Percentiles rank a stretch among this genome's conserved stretches.
These are phyloP conservation scores for Zymoseptoria passerinii DNA, from an alignment of 2,329 filamentous ascomycete species.

Conservation along the genomic window DNA sequence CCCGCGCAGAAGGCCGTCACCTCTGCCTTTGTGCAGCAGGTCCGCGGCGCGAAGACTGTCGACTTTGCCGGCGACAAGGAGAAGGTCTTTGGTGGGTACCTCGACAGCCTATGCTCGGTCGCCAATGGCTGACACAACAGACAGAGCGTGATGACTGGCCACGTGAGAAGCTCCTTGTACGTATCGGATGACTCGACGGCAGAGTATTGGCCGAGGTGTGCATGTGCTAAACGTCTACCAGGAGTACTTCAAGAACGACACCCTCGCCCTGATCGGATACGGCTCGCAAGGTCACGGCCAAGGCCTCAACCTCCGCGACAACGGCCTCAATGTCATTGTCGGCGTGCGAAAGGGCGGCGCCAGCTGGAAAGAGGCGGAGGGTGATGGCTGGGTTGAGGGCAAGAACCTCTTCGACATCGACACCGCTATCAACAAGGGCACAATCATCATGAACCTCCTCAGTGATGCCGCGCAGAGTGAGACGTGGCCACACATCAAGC, in stretches of 20 bases:
- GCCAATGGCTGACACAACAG: constrained; percentile 25
- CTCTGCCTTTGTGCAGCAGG: constrained; percentile 44
- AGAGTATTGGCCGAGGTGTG: not conserved
- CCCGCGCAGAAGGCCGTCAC: constrained; percentile 41
- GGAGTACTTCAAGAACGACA: constrained; percentile 99
- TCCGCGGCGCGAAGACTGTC: constrained; percentile 92
- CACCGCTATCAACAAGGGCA: constrained; percentile 86
- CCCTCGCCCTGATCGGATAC: constrained; percentile 97
- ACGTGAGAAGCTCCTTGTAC: constrained; percentile 90
- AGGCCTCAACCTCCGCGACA: constrained; percentile 98
- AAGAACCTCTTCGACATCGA: constrained; percentile 99
- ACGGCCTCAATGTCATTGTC: constrained; percentile 97
- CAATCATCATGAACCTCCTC: constrained; percentile 98
- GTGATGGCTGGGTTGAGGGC: constrained; percentile 96
- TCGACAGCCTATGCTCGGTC: not conserved
- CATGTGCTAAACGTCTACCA: constrained; percentile 35
- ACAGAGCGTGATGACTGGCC: constrained; percentile 97
- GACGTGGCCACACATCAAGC: constrained; percentile 98
- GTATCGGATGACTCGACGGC: constrained; percentile 26
- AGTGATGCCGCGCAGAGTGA: constrained; percentile 95
- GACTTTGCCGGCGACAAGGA: constrained; percentile 96
- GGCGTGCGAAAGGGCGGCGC: constrained; percentile 97
- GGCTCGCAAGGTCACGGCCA: constrained; percentile 97
- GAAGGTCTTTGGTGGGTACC: constrained; percentile 74
- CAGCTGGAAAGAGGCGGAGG: constrained; percentile 94